Conservation (phyloP, 2,329 filamentous ascomycete species). For the Fusarium sp. region DNA sequence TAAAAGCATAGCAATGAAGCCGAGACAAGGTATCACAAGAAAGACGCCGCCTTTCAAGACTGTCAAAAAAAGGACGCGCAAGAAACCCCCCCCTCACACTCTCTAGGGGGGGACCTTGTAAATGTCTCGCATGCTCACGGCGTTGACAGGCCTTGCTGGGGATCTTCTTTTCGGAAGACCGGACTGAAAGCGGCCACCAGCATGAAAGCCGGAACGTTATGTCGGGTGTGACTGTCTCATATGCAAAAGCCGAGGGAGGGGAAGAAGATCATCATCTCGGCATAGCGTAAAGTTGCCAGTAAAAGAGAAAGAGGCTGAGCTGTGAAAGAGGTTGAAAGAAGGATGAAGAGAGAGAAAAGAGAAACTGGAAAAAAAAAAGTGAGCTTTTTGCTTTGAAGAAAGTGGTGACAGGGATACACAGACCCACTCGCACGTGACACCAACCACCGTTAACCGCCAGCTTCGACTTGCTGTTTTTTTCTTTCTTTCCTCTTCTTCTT, state of each 20-base stretch:
- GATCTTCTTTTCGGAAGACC: neutral
- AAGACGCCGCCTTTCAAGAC: constrained; percentile 1
- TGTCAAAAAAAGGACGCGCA: constrained; percentile 10
- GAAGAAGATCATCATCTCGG: neutral
- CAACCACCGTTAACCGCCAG: constrained; percentile 2
- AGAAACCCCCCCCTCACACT: neutral
- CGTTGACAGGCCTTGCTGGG: constrained; percentile 13
- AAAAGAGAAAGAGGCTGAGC: neutral
- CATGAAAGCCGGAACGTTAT: constrained; percentile 6
- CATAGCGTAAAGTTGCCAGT: constrained; percentile 22
- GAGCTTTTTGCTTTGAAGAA: constrained; percentile 14
- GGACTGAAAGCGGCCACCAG: constrained; percentile 4
- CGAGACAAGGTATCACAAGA: constrained; percentile 20
- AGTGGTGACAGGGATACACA: constrained; percentile 6
- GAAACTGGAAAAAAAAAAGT: constrained; percentile 18
- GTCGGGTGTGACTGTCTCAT: constrained; percentile 18
- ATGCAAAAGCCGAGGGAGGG: neutral
- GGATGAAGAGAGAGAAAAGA: neutral
- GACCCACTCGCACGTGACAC: constrained; percentile 43
- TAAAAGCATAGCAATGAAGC: constrained; percentile 20
- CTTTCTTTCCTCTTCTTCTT: constrained; percentile 37
- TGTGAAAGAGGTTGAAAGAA: constrained; percentile 5
- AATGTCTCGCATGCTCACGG: constrained; percentile 15
- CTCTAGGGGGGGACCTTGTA: neutral
- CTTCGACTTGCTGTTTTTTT: neutral